These are phyloP conservation scores for Gymnopus androsaceus DNA, from an alignment of 1,284 basidiomycete genomes.

Conservation along the genomic window DNA sequence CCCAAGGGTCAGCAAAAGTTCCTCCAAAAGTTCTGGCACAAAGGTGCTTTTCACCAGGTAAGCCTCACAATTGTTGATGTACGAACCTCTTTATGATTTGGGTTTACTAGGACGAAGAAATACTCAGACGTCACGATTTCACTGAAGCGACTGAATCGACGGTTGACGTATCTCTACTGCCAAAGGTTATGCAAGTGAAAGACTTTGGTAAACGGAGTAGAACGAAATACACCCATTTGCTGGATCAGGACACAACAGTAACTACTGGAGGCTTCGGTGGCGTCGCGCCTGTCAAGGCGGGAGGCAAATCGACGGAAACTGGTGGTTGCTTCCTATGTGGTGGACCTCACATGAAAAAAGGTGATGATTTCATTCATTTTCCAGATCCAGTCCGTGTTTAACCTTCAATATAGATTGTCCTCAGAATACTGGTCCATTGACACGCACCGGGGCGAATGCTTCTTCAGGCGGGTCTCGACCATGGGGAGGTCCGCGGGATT, in stretches of 20 bases:
- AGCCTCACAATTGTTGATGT: conserved; percentile 20
- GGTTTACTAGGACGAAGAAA: conserved; percentile 77
- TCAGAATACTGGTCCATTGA: conserved; percentile 57
- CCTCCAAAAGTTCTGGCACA: conserved; percentile 98
- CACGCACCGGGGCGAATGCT: conserved; percentile 50
- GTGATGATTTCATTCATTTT: conserved; percentile 42
- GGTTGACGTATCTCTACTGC: conserved; percentile 83
- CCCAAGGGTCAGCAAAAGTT: conserved; percentile 89
- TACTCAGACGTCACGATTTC: conserved; percentile 84
- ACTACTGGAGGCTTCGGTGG: conserved; percentile 70
- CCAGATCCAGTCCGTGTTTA: neutral
- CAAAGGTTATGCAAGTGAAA: conserved; percentile 95
- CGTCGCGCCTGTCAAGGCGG: conserved; percentile 52
- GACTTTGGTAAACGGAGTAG: conserved; percentile 93
- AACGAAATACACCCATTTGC: conserved; percentile 94
- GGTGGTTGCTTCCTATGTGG: conserved; percentile 90
- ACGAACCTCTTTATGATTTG: conserved; percentile 1
- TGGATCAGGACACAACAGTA: conserved; percentile 90
- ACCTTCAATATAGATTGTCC: conserved; percentile 64
- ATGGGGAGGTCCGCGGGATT: conserved; percentile 37
- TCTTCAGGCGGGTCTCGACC: conserved; percentile 40
- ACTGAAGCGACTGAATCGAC: conserved; percentile 88
- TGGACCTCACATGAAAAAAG: conserved; percentile 87
- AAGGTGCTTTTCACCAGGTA: conserved; percentile 97
- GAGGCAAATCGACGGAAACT: conserved; percentile 55